phyloP scores from a whole-genome alignment of 495 filamentous ascomycete genomes.

The Bacidia rubella region DNA sequence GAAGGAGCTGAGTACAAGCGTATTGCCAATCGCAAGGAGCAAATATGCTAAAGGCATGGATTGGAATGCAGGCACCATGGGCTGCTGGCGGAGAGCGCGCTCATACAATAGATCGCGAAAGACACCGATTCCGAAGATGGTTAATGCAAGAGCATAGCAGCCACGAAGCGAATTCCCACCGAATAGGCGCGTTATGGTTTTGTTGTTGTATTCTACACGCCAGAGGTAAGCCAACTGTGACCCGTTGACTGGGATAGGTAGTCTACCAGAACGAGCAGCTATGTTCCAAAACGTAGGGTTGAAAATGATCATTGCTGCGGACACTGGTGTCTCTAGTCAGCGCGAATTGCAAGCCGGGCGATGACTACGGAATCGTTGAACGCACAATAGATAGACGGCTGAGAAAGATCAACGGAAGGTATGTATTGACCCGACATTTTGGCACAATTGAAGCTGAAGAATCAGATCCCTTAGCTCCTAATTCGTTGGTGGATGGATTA shows the following conservation, averaged over 20 bases:
- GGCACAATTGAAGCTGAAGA: neutral
- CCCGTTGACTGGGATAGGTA: neutral
- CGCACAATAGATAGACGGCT: conserved; percentile 25
- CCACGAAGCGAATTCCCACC: conserved; percentile 63
- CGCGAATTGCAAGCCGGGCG: too few species aligned
- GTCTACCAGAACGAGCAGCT: conserved; percentile 16
- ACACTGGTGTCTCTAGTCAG: conserved; percentile 21
- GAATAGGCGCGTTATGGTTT: conserved; percentile 76
- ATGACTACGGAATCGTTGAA: neutral
- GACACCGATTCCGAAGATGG: conserved; percentile 85
- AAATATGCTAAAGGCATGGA: conserved; percentile 47
- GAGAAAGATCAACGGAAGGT: conserved; percentile 28
- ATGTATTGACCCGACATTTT: neutral
- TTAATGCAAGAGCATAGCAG: conserved; percentile 78
- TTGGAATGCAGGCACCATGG: conserved; percentile 51
- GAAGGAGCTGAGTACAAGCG: conserved; percentile 77
- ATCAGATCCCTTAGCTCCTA: too few species aligned
- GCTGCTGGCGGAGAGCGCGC: conserved; percentile 63
- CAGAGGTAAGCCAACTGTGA: neutral
- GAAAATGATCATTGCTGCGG: conserved; percentile 37
- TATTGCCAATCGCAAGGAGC: conserved; percentile 62
- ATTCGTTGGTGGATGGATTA: too few species aligned
- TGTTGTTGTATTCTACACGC: conserved; percentile 71
- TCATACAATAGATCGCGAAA: conserved; percentile 68
- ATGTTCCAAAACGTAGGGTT: conserved; percentile 48